A percentile compares a stretch with the other conserved stretches of the same genome.
Evolutionary conservation across 2,329 filamentous ascomycete species (phyloP).

Genomic region (Aspergillus flavus): DNA sequence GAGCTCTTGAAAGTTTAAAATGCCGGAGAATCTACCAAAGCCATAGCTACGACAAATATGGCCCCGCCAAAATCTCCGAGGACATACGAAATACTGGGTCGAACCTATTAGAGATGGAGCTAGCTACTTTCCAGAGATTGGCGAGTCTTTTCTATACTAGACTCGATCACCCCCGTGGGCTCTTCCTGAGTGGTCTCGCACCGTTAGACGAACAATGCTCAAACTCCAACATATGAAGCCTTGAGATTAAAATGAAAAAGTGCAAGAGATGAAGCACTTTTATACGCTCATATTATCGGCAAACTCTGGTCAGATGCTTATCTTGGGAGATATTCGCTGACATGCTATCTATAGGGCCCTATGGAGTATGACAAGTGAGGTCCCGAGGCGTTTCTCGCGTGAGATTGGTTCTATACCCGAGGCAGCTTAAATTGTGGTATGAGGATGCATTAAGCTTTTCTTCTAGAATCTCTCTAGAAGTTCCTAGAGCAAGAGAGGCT

Average conservation of each 20-base stretch:
- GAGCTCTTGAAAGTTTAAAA: neutral
- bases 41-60: neutral
- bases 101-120: neutral
- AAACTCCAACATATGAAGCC: neutral
- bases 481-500: neutral
- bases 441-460: slow-evolving; percentile 1
- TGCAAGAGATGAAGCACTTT: neutral
- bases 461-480: neutral
- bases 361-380: no score
- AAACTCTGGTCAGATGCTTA: neutral
- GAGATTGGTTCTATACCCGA: neutral
- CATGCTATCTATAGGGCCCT: neutral
- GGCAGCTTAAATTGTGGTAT: no score
- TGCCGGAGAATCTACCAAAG: neutral
- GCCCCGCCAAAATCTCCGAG: neutral
- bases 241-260: neutral
- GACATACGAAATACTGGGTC: neutral
- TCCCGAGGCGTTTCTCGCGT: neutral
- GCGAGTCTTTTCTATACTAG: neutral
- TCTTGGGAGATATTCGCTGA: neutral
- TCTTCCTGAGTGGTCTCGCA: neutral
- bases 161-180: neutral
- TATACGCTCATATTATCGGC: neutral
- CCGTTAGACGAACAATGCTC: neutral
- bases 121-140: neutral